Percentiles rank a stretch among this genome's conserved stretches.
Conservation (phyloP, 129 eudicot species). For the Helichrysum umbraculigerum region DNA sequence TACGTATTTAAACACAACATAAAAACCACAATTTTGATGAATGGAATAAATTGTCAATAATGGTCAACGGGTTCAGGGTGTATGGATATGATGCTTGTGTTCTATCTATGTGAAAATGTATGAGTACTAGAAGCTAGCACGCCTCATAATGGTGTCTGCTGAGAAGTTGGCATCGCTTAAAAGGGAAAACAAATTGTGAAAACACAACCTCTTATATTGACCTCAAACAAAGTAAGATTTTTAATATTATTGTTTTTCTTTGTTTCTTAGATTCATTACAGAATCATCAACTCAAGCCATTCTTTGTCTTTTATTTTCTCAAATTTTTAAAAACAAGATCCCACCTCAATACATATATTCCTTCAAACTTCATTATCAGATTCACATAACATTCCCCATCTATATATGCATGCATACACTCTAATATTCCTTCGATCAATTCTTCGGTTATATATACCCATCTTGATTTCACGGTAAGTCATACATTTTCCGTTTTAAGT, state of each 20-base stretch:
- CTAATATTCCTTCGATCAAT: conserved; percentile 20
- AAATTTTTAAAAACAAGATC: conserved; percentile 16
- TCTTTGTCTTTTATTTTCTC: conserved; percentile 30
- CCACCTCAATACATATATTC: conserved; percentile 18
- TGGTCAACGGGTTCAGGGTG: neutral
- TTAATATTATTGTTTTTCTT: conserved; percentile 7
- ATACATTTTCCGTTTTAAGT: neutral
- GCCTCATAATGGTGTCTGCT: conserved; percentile 74
- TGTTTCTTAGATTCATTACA: conserved; percentile 45
- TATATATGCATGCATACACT: conserved; percentile 1
- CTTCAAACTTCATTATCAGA: conserved; percentile 25
- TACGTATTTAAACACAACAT: too few relatives aligned
- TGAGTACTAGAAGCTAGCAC: conserved; percentile 45
- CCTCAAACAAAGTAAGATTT: conserved; percentile 38
- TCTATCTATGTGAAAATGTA: conserved; percentile 15
- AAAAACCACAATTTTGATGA: too few relatives aligned
- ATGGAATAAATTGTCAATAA: neutral
- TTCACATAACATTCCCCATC: neutral
- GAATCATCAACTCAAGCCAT: conserved; percentile 43
- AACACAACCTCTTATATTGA: conserved; percentile 30
- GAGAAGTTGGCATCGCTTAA: conserved; percentile 53
- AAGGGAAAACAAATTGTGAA: conserved; percentile 40
- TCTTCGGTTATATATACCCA: conserved; percentile 24
- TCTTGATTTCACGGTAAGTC: conserved; percentile 34
- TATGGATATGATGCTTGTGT: conserved; percentile 9